Evolutionary conservation across 2,329 filamentous ascomycete genomes (phyloP), one percentile per base, ranked within the genome.

Genomic region (Pleomassaria siparia): DNA sequence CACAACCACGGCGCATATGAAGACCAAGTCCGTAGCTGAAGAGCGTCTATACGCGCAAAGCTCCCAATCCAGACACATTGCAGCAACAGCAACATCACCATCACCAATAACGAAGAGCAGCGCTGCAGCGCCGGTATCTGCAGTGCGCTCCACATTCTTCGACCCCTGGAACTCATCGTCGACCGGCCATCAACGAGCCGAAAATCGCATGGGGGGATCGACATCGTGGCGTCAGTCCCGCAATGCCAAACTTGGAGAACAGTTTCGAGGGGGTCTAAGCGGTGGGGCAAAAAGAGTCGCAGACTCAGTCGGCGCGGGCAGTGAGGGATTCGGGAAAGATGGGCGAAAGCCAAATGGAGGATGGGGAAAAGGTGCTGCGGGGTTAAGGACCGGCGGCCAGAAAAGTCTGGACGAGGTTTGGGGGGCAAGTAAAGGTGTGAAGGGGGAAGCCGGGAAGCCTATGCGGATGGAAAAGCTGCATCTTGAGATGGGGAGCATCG

Each of bases 171-270:
- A 90, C 71, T 85, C 84, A 12, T 82, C 84, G 11, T 84, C 86
- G 5, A 85, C 86, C 1, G 89, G 89, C 37, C 89, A 96, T 67
- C 91, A 95, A 71, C 80, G 84, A 32, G 83, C 88, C 33, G 87
- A 92, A 50, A 85, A 83, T 49, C 72, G 75, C 3, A 77, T 86
- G 1, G 80, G 82, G 2, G 80, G 80, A 20, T 80, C 77, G 58
- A 84, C 75, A 55, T 79, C 82, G 63, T 95, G 90, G 89, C 84
- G 88, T 20, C 77, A 84, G 42, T 86, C 83, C 12, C 82, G 89
- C 33, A 81, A 78, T 36, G 70, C 77, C 44, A 94, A 92, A 72
- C 76, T 95, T 30, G 77, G 79, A 39, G 76, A 78, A 60, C 90
- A 95, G 67, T 89, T 89, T 67, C 72, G 74, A 18, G 76, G 76